Evolutionary conservation across 345 rosid genomes (phyloP).

Genomic region (Syzygium aqueum): DNA sequence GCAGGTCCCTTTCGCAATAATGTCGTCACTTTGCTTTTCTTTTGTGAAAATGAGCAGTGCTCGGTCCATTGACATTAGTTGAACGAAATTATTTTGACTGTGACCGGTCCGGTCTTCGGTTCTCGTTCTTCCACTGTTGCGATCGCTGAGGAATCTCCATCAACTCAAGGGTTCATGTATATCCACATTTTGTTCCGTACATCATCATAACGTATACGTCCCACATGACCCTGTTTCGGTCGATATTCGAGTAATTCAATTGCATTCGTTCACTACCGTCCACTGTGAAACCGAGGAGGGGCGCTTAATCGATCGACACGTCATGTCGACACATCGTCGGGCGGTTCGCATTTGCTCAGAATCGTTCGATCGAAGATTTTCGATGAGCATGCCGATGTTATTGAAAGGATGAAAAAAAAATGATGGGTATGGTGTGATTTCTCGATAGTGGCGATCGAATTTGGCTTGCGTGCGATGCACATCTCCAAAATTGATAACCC

Average conservation of each 20-base stretch:
- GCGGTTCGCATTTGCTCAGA: accelerated
- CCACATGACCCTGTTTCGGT: neutral
- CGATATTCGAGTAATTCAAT: neutral
- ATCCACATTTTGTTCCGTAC: no score
- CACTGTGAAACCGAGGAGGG: neutral
- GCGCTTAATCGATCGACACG: neutral
- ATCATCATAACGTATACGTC: neutral
- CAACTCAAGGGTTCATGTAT: no score
- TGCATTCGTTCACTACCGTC: neutral
- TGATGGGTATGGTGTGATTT: neutral
- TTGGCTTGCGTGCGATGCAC: neutral
- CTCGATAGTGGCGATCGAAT: neutral
- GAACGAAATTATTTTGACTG: neutral
- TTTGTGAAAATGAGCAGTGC: neutral
- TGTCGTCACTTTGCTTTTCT: neutral
- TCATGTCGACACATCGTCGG: neutral
- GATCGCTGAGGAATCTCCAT: neutral
- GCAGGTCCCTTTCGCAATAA: neutral
- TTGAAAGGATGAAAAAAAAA: neutral
- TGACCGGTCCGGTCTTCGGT: neutral
- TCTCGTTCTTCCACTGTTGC: neutral
- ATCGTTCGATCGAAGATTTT: neutral
- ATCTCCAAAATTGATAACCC: neutral
- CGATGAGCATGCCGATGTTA: neutral
- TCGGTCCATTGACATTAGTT: neutral